Evolutionary conservation across 495 filamentous ascomycete species (phyloP).

Genomic region (Chaetomidium leptoderma): DNA sequence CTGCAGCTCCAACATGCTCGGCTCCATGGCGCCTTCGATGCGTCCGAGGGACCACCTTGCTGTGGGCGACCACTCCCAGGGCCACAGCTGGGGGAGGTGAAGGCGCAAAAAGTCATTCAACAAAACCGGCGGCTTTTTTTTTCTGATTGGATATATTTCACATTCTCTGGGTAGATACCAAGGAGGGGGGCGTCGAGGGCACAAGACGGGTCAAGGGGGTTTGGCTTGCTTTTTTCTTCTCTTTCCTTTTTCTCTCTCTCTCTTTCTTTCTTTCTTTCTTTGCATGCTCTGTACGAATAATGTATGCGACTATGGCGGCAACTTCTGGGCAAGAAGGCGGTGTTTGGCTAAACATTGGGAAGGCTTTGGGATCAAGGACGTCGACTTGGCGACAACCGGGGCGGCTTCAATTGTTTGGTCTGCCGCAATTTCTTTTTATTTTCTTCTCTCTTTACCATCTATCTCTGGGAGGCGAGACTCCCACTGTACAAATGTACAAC

Average conservation of each 20-base stretch:
- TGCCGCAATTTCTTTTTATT: neutral
- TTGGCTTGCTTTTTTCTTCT: neutral
- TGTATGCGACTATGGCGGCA: slow-evolving; percentile 3
- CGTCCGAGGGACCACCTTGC: slow-evolving; percentile 23
- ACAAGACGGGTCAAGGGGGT: neutral
- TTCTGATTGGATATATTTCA: slow-evolving; percentile 15
- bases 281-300: slow-evolving; percentile 8
- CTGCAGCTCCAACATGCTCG: slow-evolving; percentile 33
- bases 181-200: slow-evolving; percentile 11
- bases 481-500: neutral
- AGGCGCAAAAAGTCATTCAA: neutral
- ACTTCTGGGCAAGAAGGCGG: neutral
- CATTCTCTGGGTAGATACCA: slow-evolving; percentile 19
- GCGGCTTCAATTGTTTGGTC: slow-evolving; percentile 1
- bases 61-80: slow-evolving; percentile 17
- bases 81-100: slow-evolving; percentile 31
- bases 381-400: neutral
- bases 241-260: neutral
- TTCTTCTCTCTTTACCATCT: neutral
- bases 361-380: neutral
- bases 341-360: slow-evolving; percentile 7
- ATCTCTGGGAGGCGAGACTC: neutral
- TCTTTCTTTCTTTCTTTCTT: neutral
- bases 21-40: slow-evolving; percentile 37
- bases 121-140: neutral